A percentile compares a stretch with the other conserved stretches of the same genome.
These are phyloP conservation scores for Chlamydomonas sp. DNA, from an alignment of 139 green algal genomes.

Conservation along the genomic window DNA sequence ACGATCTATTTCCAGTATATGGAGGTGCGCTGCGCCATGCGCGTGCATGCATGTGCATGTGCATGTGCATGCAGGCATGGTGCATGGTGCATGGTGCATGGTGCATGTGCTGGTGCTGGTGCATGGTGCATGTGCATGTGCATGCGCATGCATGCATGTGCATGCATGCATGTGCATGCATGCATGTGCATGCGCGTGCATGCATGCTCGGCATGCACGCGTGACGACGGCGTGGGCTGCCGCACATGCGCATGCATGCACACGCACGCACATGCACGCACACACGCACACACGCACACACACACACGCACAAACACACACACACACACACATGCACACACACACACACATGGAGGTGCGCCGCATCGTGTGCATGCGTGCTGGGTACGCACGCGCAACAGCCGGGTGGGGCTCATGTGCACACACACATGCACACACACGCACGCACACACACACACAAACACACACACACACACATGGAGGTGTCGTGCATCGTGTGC, in stretches of 20 bases:
- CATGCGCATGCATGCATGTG: neutral
- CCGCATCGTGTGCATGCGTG: too few relatives aligned
- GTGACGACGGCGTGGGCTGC: neutral
- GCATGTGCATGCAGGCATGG: neutral
- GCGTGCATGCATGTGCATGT: neutral
- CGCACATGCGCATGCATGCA: neutral
- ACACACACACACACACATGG: too few relatives aligned
- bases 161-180: neutral
- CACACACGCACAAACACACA: neutral
- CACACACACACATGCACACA: neutral
- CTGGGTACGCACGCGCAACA: too few relatives aligned
- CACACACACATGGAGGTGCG: too few relatives aligned
- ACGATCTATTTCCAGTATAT: slow-evolving; percentile 39
- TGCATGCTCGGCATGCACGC: neutral
- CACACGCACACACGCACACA: neutral
- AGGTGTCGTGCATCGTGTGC: too few relatives aligned
- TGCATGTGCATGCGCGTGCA: neutral
- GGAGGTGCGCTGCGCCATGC: slow-evolving; percentile 6
- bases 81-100: too few relatives aligned
- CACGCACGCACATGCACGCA: neutral
- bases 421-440: too few relatives aligned
- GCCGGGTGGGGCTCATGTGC: too few relatives aligned
- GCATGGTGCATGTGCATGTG: neutral
- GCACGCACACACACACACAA: too few relatives aligned
- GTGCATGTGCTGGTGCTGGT: neutral